Base-by-base conservation (phyloP, 1,139 yeast species). In the Pichia sp. region DNA sequence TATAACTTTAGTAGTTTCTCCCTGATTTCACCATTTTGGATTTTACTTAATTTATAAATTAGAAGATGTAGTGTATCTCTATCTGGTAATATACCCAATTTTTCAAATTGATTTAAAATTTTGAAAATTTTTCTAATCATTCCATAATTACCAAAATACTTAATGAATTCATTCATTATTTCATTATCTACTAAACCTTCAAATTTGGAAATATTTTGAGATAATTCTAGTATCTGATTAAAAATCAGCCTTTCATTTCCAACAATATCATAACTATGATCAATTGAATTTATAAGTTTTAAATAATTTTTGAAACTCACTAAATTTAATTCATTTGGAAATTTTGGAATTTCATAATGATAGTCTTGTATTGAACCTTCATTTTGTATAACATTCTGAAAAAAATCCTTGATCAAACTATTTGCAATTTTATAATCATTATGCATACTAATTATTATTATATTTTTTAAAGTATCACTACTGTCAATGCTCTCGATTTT, bases 1-100 rank as follows among this genome's bases (percentile, higher is more conserved):
- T 51, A 53, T 6, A 51, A 31, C 7, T 51, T 27, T 18, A 51
- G n/a, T 27, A 43, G 30, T 19, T 29, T 31, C 16, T 44, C n/a
- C 22, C 54, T 29, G n/a, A 27, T 18, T 5, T 27, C 16, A 13
- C 3, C 3, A 29, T 49, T 22, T 2, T n/a, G 4, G 27, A 51
- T 45, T 13, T 44, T 29, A 3, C 30, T 33, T 6, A 51, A 45
- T 22, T 49, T 44, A 19, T 45, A 51, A 3, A 53, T 48, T 5
- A 53, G 11, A 14, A 53, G 29, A 42, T 53, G 53, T 9, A 53
- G 25, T 14, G 54, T 51, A n/a, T 51, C 39, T 22, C 45, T 51
- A 18, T 51, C 49, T 10, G 56, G 56, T 16, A 43, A 11, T 6
- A 53, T 45, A n/a, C 51, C 49, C 8, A 49, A 19, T 13, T 36